Percentiles rank a stretch among this genome's conserved stretches.
phyloP scores from a whole-genome alignment of 2,329 filamentous ascomycete species.

The Venturia nashicola region DNA sequence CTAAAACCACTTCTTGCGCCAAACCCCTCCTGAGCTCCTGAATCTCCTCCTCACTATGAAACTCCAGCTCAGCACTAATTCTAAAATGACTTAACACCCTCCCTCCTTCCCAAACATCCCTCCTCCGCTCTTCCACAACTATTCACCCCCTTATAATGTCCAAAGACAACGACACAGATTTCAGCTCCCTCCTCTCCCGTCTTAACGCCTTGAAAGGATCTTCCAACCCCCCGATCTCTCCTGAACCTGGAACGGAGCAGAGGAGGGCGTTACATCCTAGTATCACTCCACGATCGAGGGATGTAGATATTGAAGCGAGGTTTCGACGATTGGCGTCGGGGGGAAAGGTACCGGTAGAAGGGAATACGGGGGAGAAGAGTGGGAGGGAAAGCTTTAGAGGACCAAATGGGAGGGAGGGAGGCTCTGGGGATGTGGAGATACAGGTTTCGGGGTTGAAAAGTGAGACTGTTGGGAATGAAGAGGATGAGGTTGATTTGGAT shows the following conservation, averaged over 20 bases:
- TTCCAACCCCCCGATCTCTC: neutral
- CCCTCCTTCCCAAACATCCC: too few relatives aligned
- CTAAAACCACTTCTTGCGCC: too few relatives aligned
- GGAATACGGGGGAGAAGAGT: slow-evolving; percentile 15
- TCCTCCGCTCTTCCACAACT: too few relatives aligned
- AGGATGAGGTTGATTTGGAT: slow-evolving; percentile 34
- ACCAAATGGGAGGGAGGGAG: slow-evolving; percentile 17
- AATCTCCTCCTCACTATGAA: too few relatives aligned
- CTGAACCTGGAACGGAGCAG: neutral
- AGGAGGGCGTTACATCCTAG: neutral
- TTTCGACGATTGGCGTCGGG: slow-evolving; percentile 6
- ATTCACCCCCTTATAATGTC: too few relatives aligned
- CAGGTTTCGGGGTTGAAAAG: slow-evolving; percentile 14
- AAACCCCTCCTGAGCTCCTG: too few relatives aligned
- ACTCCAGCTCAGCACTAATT: too few relatives aligned
- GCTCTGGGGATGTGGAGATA: slow-evolving; percentile 25
- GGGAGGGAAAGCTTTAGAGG: slow-evolving; percentile 4
- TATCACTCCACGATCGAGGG: slow-evolving; percentile 6
- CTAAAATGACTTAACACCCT: too few relatives aligned
- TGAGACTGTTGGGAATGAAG: slow-evolving; percentile 17
- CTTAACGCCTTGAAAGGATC: slow-evolving; percentile 30
- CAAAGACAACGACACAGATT: neutral
- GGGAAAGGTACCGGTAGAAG: slow-evolving; percentile 16
- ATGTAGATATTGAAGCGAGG: slow-evolving; percentile 10
- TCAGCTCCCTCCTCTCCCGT: slow-evolving; percentile 31